These are phyloP conservation scores for Citrus sinensis DNA, from an alignment of 345 rosid species.

Conservation along the genomic window DNA sequence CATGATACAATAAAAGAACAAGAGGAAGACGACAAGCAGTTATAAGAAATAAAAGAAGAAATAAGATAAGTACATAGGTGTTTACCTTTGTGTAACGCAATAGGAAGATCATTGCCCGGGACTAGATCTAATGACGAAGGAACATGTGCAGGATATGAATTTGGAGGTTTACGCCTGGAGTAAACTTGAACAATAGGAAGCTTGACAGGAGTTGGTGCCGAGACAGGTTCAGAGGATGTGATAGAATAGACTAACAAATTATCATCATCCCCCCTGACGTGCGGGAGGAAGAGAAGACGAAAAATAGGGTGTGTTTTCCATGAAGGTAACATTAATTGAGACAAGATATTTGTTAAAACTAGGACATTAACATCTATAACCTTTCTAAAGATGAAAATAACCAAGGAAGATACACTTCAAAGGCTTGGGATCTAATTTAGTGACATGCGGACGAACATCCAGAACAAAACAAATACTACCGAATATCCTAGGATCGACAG, in stretches of 20 bases:
- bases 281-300: accelerated
- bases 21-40: background rate
- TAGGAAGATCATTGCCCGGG: background rate
- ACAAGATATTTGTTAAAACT: background rate
- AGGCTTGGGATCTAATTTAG: background rate
- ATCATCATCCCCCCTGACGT: background rate
- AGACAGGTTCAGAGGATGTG: no score
- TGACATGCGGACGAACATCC: background rate
- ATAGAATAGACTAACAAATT: background rate
- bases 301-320: background rate
- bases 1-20: background rate
- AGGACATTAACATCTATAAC: background rate
- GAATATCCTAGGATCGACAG: background rate
- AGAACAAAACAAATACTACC: background rate
- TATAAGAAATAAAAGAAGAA: background rate
- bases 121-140: background rate
- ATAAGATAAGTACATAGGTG: background rate
- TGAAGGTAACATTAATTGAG: background rate
- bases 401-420: background rate
- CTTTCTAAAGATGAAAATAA: background rate
- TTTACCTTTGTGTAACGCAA: background rate
- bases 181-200: background rate
- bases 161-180: background rate
- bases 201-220: no score
- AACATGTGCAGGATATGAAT: background rate